Conservation (phyloP, 2,329 filamentous ascomycete genomes). For the Raffaelea deltoideospora region DNA sequence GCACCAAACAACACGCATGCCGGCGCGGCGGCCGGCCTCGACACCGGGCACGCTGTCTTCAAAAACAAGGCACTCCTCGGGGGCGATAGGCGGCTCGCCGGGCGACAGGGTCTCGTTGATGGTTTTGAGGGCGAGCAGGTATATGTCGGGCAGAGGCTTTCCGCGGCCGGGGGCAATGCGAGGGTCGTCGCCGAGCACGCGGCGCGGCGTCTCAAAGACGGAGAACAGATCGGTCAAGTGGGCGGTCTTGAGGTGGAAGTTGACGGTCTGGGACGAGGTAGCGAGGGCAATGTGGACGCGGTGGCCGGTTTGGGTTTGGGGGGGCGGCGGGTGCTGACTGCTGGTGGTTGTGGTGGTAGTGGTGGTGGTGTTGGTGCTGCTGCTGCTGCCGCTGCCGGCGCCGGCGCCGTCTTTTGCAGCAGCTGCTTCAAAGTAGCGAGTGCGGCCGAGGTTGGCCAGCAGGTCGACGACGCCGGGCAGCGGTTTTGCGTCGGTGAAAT, state of each 20-base stretch:
- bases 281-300: constrained; percentile 70
- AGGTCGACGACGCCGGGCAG: constrained; percentile 65
- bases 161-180: constrained; percentile 68
- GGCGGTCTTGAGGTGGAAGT: constrained; percentile 63
- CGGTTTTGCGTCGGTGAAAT: constrained; percentile 62
- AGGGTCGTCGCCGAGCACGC: constrained; percentile 72
- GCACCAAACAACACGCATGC: constrained; percentile 89
- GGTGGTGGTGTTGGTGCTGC: no score
- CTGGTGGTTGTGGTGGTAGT: no score
- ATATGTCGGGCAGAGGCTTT: constrained; percentile 92
- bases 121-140: constrained; percentile 67
- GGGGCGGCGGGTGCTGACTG: constrained; percentile 4
- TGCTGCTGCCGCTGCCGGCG: neutral
- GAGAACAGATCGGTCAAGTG: constrained; percentile 44
- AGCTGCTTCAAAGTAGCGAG: constrained; percentile 31
- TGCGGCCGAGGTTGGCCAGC: constrained; percentile 41
- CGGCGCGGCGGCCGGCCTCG: constrained; percentile 76
- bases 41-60: constrained; percentile 91
- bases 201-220: constrained; percentile 53
- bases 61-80: constrained; percentile 87
- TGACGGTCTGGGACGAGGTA: constrained; percentile 57
- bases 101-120: constrained; percentile 61
- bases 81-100: constrained; percentile 50
- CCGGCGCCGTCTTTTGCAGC: constrained; percentile 1
- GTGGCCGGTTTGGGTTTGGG: no score